These are phyloP conservation scores for Rubus parviflorus DNA, from an alignment of 306 rosid species.

Conservation along the genomic window DNA sequence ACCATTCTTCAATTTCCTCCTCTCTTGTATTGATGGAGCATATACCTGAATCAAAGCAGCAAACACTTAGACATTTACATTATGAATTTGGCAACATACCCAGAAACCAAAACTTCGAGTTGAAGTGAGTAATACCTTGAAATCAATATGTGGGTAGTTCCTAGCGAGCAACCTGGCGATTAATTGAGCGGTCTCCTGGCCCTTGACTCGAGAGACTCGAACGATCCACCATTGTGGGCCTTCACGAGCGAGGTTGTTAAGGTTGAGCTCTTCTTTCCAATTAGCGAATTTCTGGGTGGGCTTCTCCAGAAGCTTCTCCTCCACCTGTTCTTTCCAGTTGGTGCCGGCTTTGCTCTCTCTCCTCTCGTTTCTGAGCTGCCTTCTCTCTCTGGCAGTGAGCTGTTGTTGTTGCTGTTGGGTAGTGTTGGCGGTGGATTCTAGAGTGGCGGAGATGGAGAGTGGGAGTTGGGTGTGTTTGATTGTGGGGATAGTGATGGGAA, in stretches of 20 bases:
- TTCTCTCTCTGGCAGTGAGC: constrained; percentile 62
- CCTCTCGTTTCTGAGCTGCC: constrained; percentile 67
- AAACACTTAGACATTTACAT: neutral
- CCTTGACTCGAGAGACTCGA: constrained; percentile 56
- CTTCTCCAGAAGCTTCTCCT: constrained; percentile 64
- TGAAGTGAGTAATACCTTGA: constrained; percentile 44
- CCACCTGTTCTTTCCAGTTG: constrained; percentile 79
- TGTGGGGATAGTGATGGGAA: constrained; percentile 27
- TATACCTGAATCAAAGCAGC: constrained; percentile 51
- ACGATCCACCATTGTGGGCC: constrained; percentile 91
- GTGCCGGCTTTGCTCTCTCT: constrained; percentile 54
- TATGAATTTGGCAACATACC: neutral
- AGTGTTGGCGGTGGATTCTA: constrained; percentile 33
- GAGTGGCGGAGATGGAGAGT: constrained; percentile 46
- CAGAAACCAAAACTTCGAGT: neutral
- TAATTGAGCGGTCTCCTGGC: constrained; percentile 51
- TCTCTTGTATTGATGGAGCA: constrained; percentile 64
- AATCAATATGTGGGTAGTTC: constrained; percentile 55
- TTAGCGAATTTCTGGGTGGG: constrained; percentile 59
- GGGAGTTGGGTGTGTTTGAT: constrained; percentile 24
- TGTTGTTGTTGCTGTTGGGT: constrained; percentile 20
- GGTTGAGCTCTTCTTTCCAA: constrained; percentile 80
- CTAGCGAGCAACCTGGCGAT: constrained; percentile 66
- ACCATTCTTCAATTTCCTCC: constrained; percentile 71
- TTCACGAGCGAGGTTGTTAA: constrained; percentile 57